Evolutionary conservation across 73 alveolate genomes (phyloP), one percentile per base, ranked within the genome.

Genomic region (Blepharisma japonicum): DNA sequence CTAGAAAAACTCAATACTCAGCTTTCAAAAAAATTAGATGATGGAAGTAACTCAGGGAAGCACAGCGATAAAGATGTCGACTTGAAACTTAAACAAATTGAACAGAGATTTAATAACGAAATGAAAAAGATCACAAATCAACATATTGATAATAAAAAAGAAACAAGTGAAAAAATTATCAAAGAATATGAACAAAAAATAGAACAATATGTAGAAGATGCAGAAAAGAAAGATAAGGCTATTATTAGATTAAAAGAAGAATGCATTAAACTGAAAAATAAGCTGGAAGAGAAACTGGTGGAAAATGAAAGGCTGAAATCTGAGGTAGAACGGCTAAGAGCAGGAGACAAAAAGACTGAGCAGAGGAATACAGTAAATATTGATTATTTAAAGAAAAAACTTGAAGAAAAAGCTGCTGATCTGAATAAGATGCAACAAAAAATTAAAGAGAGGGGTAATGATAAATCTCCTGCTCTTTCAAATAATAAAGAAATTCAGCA

Each of bases 61-160:
- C 42, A 32, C 42, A 32, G 42, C 42, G 42, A 32, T 32, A 92
- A 79, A 78, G 72, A 55, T 86, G 84, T 56, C 76, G 81, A 61
- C 74, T 61, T 11, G 74, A 61, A 61, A 25, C 74, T 32, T 32
- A 32, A 32, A 3, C 42, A 32, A 32, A 32, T 32, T 32, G 42
- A 32, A 32, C 42, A 32, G 42, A 91, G 25, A 47, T 14, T 66
- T 54, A 71, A 66, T 38, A 55, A 66, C 20, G 46, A 77, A 8
- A 21, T 8, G 20, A 61, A 61, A 25, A 61, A 32, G 3, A 32
- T 32, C 42, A 32, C 42, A 1, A 32, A 32, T 32, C 42, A 32
- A 3, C 42, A 32, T 32, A 32, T 32, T 61, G 74, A 61, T 61
- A 39, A n/a, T 14, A 61, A 61, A 61, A 61, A 14, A 14, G 18